These are phyloP conservation scores for Cyberlindnera mycetangii DNA, from an alignment of 805 yeast genomes.

Conservation along the genomic window DNA sequence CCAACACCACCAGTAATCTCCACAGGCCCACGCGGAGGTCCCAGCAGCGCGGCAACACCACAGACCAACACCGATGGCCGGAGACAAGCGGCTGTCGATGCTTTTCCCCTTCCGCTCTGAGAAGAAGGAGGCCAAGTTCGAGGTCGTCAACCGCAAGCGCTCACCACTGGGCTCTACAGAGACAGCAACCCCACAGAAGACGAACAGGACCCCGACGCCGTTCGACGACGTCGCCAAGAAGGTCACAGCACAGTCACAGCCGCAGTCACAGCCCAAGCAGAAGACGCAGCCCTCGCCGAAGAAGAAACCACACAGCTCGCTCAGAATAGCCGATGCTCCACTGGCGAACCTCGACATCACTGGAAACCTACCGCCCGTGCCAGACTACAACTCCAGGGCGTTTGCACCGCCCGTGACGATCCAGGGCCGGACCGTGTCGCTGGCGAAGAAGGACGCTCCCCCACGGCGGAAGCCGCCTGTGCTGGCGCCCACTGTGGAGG, in stretches of 20 bases:
- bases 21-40: too few relatives aligned
- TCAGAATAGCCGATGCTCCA: conserved; percentile 13
- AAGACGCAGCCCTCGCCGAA: background rate
- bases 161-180: conserved; percentile 16
- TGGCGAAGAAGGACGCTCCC: conserved; percentile 19
- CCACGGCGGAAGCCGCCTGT: conserved; percentile 26
- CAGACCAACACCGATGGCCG: conserved; percentile 3
- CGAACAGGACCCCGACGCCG: conserved; percentile 5
- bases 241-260: conserved; percentile 1
- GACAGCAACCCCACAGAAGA: background rate
- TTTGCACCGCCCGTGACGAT: conserved; percentile 28
- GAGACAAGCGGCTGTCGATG: conserved; percentile 26
- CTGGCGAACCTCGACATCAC: conserved; percentile 14
- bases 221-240: conserved; percentile 6
- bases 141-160: conserved; percentile 28
- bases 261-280: too few relatives aligned
- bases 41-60: too few relatives aligned
- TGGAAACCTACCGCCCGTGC: conserved; percentile 26
- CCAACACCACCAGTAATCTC: background rate
- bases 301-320: background rate
- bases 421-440: conserved; percentile 26
- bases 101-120: conserved; percentile 23
- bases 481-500: background rate
- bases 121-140: conserved; percentile 25
- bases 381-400: conserved; percentile 24